phyloP scores from a whole-genome alignment of 371 early-diverging fungal species.

The Apophysomyces sp. region DNA sequence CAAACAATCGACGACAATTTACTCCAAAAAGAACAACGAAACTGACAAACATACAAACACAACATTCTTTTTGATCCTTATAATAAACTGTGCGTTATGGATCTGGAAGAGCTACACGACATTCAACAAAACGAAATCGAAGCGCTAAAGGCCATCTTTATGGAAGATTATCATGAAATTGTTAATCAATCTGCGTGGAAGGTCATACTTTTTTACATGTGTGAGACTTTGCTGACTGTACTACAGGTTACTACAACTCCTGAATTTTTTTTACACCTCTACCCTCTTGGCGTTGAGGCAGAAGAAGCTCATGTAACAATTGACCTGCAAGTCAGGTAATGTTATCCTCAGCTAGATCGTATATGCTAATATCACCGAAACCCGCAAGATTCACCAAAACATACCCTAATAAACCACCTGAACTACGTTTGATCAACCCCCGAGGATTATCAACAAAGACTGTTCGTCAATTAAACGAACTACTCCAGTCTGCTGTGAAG shows the following conservation, averaged over 20 bases:
- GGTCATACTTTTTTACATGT: conserved; percentile 19
- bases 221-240: not conserved
- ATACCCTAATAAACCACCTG: conserved; percentile 72
- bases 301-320: conserved; percentile 49
- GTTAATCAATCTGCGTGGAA: conserved; percentile 72
- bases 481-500: conserved; percentile 46
- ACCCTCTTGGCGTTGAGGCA: conserved; percentile 56
- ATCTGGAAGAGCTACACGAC: conserved; percentile 60
- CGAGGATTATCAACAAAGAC: conserved; percentile 56
- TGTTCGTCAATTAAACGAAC: conserved; percentile 39
- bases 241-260: conserved; percentile 56
- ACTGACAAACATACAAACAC: not conserved
- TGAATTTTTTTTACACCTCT: conserved; percentile 68
- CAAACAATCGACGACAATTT: not conserved
- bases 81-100: conserved; percentile 13
- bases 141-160: conserved; percentile 67
- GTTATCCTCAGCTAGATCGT: conserved; percentile 22
- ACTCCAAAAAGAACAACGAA: not conserved
- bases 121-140: conserved; percentile 77
- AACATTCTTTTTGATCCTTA: not conserved
- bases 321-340: conserved; percentile 60
- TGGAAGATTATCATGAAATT: conserved; percentile 72
- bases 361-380: conserved; percentile 3
- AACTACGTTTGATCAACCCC: conserved; percentile 54
- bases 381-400: conserved; percentile 58